Conservation (phyloP, 306 rosid genomes). For the Phaseolus lunatus region DNA sequence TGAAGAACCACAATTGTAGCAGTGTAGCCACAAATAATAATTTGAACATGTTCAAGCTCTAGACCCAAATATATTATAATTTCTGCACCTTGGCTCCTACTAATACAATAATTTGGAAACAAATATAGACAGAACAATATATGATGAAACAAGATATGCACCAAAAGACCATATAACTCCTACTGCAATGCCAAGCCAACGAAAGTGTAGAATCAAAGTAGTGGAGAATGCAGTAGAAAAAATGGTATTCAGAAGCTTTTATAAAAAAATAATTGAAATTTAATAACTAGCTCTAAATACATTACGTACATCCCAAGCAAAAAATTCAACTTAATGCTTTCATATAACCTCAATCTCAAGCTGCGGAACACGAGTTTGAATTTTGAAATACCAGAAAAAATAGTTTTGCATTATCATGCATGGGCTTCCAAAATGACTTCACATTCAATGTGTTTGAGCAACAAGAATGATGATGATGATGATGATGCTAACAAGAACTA, state of each 20-base stretch:
- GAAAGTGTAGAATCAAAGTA: not conserved
- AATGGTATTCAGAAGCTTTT: not conserved
- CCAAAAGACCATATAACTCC: not conserved
- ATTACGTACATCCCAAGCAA: constrained; percentile 3
- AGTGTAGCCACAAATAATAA: not conserved
- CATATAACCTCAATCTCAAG: not conserved
- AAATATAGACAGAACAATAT: too few relatives aligned
- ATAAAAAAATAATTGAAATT: not conserved
- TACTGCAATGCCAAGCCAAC: not conserved
- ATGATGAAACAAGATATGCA: not conserved
- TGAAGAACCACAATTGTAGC: not conserved
- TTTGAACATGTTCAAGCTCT: not conserved
- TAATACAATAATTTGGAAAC: too few relatives aligned
- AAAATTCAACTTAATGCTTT: not conserved
- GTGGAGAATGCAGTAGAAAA: not conserved
- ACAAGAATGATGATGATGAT: not conserved
- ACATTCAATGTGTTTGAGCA: not conserved
- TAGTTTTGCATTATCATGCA: constrained; percentile 9
- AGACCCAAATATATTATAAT: too few relatives aligned
- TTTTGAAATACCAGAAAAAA: constrained; percentile 27
- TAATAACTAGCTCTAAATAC: not conserved
- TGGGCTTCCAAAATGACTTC: not conserved
- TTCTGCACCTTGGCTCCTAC: too few relatives aligned
- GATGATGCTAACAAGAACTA: not conserved
- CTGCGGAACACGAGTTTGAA: not conserved